Base-by-base conservation (phyloP, 495 filamentous ascomycete species). In the Penicillium daleae region DNA sequence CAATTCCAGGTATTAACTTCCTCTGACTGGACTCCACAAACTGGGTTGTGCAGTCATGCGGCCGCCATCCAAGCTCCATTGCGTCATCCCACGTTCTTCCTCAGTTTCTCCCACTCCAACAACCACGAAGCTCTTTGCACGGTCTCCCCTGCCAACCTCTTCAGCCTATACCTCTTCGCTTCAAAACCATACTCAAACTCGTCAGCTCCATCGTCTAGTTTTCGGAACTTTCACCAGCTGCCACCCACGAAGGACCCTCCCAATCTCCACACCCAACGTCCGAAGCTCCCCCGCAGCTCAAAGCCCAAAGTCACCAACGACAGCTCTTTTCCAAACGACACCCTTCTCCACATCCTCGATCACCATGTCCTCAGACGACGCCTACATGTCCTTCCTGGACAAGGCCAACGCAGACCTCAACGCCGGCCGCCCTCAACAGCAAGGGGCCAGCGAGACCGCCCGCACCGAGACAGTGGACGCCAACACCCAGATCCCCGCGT, bases 371-470 rank as follows among this genome's bases (percentile, higher is more conserved):
- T 89, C 89, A 22, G 92, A 96, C 80, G 86, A 90, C 53, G 87
- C 87, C 65, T 97, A 96, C 81, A 81, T 85, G 74, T 78, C 86
- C 66, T 96, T 97, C 71, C 80, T 97, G 53, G 79, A 95, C 73
- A 93, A 94, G 75, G 92, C 92, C 44, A 95, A 94, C 76, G 74
- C 85, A 69, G 86, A 90, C 71, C 85, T 85, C 19, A 78, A 80
- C 60, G 79, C 76, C 19, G 77, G 73, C 60, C 76, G 73, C 26
- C 57, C 68, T 17, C 55, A 62, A 52, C 63, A 57, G 53, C 48
- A 70, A 61, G 64, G 66, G 53, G 63, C 65, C 29, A 74, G 71
- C 3, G 73, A 78, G 62, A 67, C 73, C 27, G 73, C 82, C 39
- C 74, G 77, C 50, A 83, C 84, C 35, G 74, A 86, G 66, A 76